These are phyloP conservation scores for Russula ochroleuca DNA, from an alignment of 768 basidiomycete genomes.

Conservation along the genomic window DNA sequence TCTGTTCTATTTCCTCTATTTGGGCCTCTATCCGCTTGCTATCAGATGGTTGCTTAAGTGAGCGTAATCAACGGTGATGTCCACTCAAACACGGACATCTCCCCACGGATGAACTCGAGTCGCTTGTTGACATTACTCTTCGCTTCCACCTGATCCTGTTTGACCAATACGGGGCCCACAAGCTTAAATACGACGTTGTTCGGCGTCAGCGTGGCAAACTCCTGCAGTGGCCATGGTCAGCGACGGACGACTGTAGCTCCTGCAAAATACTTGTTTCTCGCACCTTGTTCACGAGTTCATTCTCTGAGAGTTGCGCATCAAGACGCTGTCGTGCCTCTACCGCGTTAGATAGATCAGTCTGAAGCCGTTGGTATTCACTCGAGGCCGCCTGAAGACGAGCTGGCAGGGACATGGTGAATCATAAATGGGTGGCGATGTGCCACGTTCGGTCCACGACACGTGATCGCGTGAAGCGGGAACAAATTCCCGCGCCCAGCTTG, in stretches of 20 bases:
- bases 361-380: conserved; percentile 74
- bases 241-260: neutral
- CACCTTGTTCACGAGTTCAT: conserved; percentile 88
- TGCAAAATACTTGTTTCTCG: neutral
- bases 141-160: conserved; percentile 85
- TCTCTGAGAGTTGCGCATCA: conserved; percentile 89
- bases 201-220: conserved; percentile 69
- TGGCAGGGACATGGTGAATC: conserved; percentile 48
- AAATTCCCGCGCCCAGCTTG: too few species aligned
- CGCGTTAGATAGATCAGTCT: conserved; percentile 61
- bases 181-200: conserved; percentile 86
- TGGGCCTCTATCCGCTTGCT: conserved; percentile 79
- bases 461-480: neutral
- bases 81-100: conserved; percentile 59
- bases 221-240: conserved; percentile 52
- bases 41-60: conserved; percentile 10
- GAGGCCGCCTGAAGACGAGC: conserved; percentile 63
- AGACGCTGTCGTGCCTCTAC: conserved; percentile 82
- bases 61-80: conserved; percentile 7
- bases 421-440: neutral
- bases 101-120: conserved; percentile 79
- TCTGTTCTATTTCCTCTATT: conserved; percentile 71
- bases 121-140: conserved; percentile 85
- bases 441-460: neutral
- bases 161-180: conserved; percentile 84